Evolutionary conservation across 768 basidiomycete species (phyloP).

Genomic region (Nevesoporus exiguus): DNA sequence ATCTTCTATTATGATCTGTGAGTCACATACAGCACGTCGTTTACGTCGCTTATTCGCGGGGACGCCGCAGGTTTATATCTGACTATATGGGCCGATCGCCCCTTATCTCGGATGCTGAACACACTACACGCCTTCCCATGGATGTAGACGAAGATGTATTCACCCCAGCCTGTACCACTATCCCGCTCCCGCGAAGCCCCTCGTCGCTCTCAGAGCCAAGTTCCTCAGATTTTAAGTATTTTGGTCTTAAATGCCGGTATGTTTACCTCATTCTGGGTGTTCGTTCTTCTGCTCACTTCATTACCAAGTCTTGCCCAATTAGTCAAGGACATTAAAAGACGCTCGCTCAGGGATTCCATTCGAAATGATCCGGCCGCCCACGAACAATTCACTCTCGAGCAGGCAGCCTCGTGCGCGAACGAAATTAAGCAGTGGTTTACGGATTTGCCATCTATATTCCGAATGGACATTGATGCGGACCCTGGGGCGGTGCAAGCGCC

Average conservation of each 20-base stretch:
- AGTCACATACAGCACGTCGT: constrained; percentile 28
- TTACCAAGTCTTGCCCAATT: constrained; percentile 54
- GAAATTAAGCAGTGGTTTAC: constrained; percentile 54
- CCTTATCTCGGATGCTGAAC: constrained; percentile 52
- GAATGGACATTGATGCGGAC: constrained; percentile 39
- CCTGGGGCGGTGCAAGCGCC: constrained; percentile 13
- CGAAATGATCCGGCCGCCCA: constrained; percentile 27
- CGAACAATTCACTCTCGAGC: constrained; percentile 51
- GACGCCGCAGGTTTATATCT: constrained; percentile 54
- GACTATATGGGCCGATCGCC: constrained; percentile 66
- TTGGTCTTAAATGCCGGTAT: constrained; percentile 60
- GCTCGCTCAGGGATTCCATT: constrained; percentile 41
- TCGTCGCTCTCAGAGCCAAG: constrained; percentile 26
- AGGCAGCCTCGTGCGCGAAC: constrained; percentile 54
- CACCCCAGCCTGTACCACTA: constrained; percentile 40
- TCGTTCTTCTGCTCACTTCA: constrained; percentile 2
- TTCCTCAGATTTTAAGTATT: constrained; percentile 42
- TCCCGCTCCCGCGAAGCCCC: constrained; percentile 38
- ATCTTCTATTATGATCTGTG: constrained; percentile 75
- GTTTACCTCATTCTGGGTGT: constrained; percentile 10
- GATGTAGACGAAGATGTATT: constrained; percentile 57
- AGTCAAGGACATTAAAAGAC: constrained; percentile 57
- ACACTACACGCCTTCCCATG: constrained; percentile 52
- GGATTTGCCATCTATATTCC: constrained; percentile 49
- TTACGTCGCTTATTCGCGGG: constrained; percentile 12